Evolutionary conservation across 1,139 yeast genomes (phyloP).

Genomic region (Candida neerlandica): DNA sequence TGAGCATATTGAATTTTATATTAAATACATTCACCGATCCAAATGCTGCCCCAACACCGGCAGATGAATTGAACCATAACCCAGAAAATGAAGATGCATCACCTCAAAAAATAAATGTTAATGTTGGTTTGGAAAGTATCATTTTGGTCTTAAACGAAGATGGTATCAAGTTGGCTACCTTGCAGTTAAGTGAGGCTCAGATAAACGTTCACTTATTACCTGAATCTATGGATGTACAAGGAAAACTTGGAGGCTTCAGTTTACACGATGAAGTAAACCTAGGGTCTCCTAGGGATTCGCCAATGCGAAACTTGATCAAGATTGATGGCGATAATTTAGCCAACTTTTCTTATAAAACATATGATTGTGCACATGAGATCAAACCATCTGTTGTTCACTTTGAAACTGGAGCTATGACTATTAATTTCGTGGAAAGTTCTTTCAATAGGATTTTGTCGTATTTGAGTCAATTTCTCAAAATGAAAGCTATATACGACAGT

Average conservation of each 20-base stretch:
- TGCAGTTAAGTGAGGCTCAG: slow-evolving; percentile 74
- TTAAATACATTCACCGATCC: slow-evolving; percentile 89
- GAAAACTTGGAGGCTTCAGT: slow-evolving; percentile 80
- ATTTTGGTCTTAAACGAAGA: slow-evolving; percentile 81
- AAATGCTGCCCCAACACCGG: slow-evolving; percentile 65
- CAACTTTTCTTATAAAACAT: slow-evolving; percentile 81
- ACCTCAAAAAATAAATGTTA: slow-evolving; percentile 74
- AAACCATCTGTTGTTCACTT: slow-evolving; percentile 62
- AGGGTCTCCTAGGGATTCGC: slow-evolving; percentile 61
- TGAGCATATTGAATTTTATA: slow-evolving; percentile 78
- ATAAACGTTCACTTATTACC: slow-evolving; percentile 69
- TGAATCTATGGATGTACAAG: slow-evolving; percentile 72
- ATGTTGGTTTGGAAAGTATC: slow-evolving; percentile 71
- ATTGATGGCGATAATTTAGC: slow-evolving; percentile 86
- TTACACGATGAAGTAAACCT: slow-evolving; percentile 75
- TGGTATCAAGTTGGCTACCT: slow-evolving; percentile 77
- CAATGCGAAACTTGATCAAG: slow-evolving; percentile 65
- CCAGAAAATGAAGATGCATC: slow-evolving; percentile 55
- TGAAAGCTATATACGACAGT: slow-evolving; percentile 85
- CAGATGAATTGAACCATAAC: slow-evolving; percentile 69
- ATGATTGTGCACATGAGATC: slow-evolving; percentile 54
- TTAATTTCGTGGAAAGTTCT: slow-evolving; percentile 83
- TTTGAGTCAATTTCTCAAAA: slow-evolving; percentile 72
- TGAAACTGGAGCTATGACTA: slow-evolving; percentile 70
- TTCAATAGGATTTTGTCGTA: slow-evolving; percentile 67